Evolutionary conservation across 371 early-diverging fungal species (phyloP), one percentile per base, ranked within the genome.

Genomic region (Lichtheimia ramosa): DNA sequence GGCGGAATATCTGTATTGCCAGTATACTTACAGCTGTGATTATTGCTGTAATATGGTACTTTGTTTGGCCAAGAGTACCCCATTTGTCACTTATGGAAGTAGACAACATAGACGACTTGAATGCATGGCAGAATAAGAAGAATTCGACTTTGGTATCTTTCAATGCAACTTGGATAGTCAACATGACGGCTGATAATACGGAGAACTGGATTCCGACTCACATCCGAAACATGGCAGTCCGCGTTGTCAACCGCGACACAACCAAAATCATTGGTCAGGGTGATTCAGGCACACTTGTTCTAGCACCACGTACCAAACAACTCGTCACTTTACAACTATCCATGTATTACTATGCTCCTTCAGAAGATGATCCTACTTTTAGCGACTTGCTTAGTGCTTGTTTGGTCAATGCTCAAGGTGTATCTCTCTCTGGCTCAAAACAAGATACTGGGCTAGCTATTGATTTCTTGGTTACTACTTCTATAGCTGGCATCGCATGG

Each of bases 401-500:
- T 51, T 16, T 18, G 7, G 21, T 46, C 7, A 21, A 46, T 21
- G 46, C n/a, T 18, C 1, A 5, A 5, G 46, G 46, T 21, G 18
- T 18, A 8, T 18, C n/a, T 14, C 21, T 21, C 46, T 5, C 6
- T 5, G n/a, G 18, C 46, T n/a, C n/a, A n/a, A 18, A 46, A n/a
- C 7, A 46, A n/a, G 18, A n/a, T 18, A 70, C 57, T 60, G 58
- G 51, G 5, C 46, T 46, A 0, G 10, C 55, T 27, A 61, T 74
- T 8, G 66, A 69, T 6, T 62, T 77, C 27, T 54, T 59, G 21
- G 58, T 74, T 2, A 64, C 70, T 2, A 61, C 63, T 48, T 54
- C 64, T 21, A 72, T 77, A 39, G 43, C 61, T 41, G 78, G 78
- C 14, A 66, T 77, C 49, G 71, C 62, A 10, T 74, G 78, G 78